Conservation (phyloP, 352 stramenopile species). For the Phytophthora constricta region DNA sequence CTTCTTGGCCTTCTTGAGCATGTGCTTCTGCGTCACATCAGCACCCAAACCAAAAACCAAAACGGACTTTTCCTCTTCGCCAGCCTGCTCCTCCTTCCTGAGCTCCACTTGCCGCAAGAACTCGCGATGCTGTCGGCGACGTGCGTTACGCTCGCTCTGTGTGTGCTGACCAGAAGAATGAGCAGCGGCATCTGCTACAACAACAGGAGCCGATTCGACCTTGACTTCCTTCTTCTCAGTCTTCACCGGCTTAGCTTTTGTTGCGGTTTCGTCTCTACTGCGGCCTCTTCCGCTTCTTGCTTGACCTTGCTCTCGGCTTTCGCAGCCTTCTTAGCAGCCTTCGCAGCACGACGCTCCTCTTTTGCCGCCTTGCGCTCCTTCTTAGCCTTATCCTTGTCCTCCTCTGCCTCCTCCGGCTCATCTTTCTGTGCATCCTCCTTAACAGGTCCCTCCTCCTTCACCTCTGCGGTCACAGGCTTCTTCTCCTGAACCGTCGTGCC, state of each 20-base stretch:
- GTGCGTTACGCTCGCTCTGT: conserved; percentile 84
- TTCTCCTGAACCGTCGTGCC: conserved; percentile 17
- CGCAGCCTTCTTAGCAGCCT: conserved; percentile 29
- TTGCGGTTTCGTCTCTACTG: conserved; percentile 19
- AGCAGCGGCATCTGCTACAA: conserved; percentile 5
- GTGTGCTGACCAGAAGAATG: conserved; percentile 28
- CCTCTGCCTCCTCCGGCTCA: conserved; percentile 12
- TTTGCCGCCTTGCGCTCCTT: conserved; percentile 21
- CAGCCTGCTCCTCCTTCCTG: conserved; percentile 64
- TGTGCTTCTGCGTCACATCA: conserved; percentile 78
- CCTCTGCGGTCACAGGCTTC: conserved; percentile 13
- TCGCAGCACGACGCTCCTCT: conserved; percentile 9
- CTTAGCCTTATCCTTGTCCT: conserved; percentile 23
- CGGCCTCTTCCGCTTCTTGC: conserved; percentile 13
- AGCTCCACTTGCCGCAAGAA: conserved; percentile 74
- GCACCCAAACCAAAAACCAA: conserved; percentile 74
- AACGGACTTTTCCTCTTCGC: conserved; percentile 68
- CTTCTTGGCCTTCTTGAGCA: conserved; percentile 86
- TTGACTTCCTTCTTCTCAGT: conserved; percentile 30
- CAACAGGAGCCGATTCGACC: conserved; percentile 24
- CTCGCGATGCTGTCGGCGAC: conserved; percentile 78
- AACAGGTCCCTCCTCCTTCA: conserved; percentile 20
- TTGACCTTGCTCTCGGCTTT: conserved; percentile 24
- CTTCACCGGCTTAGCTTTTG: conserved; percentile 22
- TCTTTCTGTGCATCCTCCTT: conserved; percentile 31